Evolutionary conservation across 2,329 filamentous ascomycete species (phyloP).

Genomic region (Penicillium olsonii): DNA sequence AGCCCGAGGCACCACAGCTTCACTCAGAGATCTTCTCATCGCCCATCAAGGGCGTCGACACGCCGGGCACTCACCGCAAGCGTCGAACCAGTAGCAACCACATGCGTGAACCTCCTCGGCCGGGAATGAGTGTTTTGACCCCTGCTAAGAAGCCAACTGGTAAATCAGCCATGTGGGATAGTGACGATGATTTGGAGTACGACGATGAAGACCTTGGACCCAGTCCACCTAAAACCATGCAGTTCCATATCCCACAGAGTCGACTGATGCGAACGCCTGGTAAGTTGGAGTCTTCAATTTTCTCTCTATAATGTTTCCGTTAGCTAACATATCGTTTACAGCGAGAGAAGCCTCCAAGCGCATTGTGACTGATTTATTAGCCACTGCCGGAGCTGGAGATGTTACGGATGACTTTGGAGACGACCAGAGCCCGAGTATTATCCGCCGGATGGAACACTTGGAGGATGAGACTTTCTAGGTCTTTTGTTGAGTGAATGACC

Average conservation of each 20-base stretch:
- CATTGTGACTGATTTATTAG: conserved; percentile 51
- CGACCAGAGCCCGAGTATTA: conserved; percentile 48
- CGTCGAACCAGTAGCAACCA: conserved; percentile 41
- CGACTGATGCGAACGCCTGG: conserved; percentile 52
- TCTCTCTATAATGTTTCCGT: background rate
- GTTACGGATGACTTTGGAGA: conserved; percentile 40
- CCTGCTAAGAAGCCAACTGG: conserved; percentile 53
- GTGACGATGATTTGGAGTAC: conserved; percentile 63
- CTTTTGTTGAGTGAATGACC: no score
- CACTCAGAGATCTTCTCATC: conserved; percentile 84
- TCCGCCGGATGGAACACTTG: conserved; percentile 41
- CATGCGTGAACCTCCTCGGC: conserved; percentile 59
- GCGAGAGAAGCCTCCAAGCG: conserved; percentile 53
- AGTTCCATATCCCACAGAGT: conserved; percentile 54
- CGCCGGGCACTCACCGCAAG: conserved; percentile 45
- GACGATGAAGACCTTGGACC: conserved; percentile 64
- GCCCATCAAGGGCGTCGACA: conserved; percentile 54
- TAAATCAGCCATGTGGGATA: conserved; percentile 64
- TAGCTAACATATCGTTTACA: conserved; percentile 16
- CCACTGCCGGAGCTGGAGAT: conserved; percentile 47
- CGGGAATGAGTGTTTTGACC: conserved; percentile 83
- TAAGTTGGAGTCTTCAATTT: conserved; percentile 24
- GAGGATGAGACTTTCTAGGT: conserved; percentile 51
- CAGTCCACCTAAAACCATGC: conserved; percentile 79
- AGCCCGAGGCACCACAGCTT: conserved; percentile 77